Base-by-base conservation (phyloP, 441 rosid species). In the Aquilaria agallochum region DNA sequence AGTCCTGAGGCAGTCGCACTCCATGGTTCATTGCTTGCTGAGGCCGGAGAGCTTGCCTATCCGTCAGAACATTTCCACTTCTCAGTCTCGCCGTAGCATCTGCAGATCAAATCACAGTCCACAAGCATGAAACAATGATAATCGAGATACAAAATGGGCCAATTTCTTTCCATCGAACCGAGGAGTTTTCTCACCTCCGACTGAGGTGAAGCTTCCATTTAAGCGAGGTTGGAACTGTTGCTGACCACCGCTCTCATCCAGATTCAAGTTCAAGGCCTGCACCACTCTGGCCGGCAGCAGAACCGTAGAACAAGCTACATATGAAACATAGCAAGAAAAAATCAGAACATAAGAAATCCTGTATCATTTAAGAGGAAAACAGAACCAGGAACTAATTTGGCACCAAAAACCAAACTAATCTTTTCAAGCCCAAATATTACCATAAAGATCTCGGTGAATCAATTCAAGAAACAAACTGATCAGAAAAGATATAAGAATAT, bases 241-340 rank as follows among this genome's bases (percentile, higher is more conserved):
- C 40, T 59, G 78, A 11, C 48, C 48, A 11, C 70, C 72, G 47
- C 63, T 6, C 9, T 79, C 83, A 20, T 78, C 75, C 40, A 77
- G 44, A 56, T 82, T 86, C 67, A 83, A 48, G 62, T 89, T 83
- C 74, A 90, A 60, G 11, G 88, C 92, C 59, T 86, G 89, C 36
- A 83, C 88, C 54, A 92, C 88, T 72, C 79, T 85, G 7, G 85
- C 88, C 8, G 97, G 98, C 47, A 92, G 79, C 53, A 92, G 62
- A 32, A 83, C 92, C 9, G 89, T 76, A 0, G 86, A 67, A 55
- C 84, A 55, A 11, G 65, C 92, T 82, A 68, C 51, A 2, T 11
- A 36, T 36, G 7, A 36, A 36, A 36, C 42, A 36, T 5, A 36
- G 42, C 42, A 36, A 4, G 27, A 20, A 36, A 36, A 8, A 36